Conservation (phyloP, 768 basidiomycete genomes). For the Russula foetens region DNA sequence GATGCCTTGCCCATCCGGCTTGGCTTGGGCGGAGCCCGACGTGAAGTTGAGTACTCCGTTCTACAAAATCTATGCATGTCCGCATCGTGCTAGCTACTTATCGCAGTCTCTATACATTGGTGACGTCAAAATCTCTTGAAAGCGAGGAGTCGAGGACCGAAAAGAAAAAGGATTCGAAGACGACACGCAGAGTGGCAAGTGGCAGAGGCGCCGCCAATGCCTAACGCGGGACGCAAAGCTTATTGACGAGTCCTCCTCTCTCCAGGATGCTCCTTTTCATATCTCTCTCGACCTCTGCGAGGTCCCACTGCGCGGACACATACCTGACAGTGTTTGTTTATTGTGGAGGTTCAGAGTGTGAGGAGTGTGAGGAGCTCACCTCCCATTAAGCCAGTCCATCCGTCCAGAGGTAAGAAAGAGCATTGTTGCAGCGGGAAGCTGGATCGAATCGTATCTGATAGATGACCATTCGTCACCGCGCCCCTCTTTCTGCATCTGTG, state of each 20-base stretch:
- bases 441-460: background rate
- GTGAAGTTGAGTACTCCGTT: too few species aligned
- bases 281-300: background rate
- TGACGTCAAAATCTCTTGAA: too few species aligned
- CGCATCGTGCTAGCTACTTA: too few species aligned
- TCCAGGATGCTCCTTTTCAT: background rate
- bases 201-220: too few species aligned
- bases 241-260: background rate
- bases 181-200: background rate
- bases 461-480: background rate
- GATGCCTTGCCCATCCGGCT: too few species aligned
- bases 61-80: too few species aligned
- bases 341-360: background rate
- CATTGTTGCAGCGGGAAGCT: constrained; percentile 20
- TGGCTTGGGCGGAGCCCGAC: too few species aligned
- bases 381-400: constrained; percentile 21
- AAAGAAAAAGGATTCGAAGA: too few species aligned
- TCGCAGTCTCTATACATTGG: too few species aligned
- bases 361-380: constrained; percentile 7
- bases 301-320: constrained; percentile 4
- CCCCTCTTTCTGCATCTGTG: background rate
- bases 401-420: constrained; percentile 21
- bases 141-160: too few species aligned
- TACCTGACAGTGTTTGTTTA: background rate
- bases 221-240: background rate